Percentiles rank a stretch among this genome's conserved stretches.
Evolutionary conservation across 2,329 filamentous ascomycete genomes (phyloP).

Genomic region (Fulvia fulva): DNA sequence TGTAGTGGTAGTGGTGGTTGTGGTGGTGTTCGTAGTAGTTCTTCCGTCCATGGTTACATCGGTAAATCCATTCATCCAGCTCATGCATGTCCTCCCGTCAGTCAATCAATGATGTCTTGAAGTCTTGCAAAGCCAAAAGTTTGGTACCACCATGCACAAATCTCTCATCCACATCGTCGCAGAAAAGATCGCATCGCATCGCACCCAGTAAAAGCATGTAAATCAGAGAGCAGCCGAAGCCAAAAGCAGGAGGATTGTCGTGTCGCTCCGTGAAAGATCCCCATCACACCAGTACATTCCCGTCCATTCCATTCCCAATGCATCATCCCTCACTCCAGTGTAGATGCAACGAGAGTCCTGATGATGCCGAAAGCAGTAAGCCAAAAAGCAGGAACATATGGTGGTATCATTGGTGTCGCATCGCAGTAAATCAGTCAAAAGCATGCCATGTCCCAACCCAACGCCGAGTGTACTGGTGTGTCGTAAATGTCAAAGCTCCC

Average conservation of each 20-base stretch:
- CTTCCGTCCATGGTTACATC: not conserved
- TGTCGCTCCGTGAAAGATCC: not conserved
- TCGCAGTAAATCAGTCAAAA: conserved; percentile 2
- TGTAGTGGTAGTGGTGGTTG: too few species aligned
- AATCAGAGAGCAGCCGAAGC: not conserved
- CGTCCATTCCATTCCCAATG: conserved; percentile 3
- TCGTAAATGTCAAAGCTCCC: conserved; percentile 15
- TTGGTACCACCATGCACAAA: not conserved
- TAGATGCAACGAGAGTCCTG: conserved; percentile 3
- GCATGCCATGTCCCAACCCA: conserved; percentile 4
- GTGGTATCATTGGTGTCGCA: conserved; percentile 22
- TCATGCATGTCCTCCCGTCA: not conserved
- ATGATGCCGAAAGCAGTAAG: not conserved
- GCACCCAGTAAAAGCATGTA: not conserved
- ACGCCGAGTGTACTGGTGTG: conserved; percentile 14
- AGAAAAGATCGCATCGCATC: not conserved
- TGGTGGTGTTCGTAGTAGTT: too few species aligned
- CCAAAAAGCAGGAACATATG: conserved; percentile 19
- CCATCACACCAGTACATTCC: not conserved
- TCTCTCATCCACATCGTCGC: conserved; percentile 1
- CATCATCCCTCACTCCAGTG: conserved; percentile 3
- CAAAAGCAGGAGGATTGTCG: not conserved
- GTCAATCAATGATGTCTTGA: not conserved
- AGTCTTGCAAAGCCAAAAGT: not conserved
- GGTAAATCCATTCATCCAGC: not conserved